Base-by-base conservation (phyloP, 1,139 yeast species). In the Kurtzmaniella quercitrusa region DNA sequence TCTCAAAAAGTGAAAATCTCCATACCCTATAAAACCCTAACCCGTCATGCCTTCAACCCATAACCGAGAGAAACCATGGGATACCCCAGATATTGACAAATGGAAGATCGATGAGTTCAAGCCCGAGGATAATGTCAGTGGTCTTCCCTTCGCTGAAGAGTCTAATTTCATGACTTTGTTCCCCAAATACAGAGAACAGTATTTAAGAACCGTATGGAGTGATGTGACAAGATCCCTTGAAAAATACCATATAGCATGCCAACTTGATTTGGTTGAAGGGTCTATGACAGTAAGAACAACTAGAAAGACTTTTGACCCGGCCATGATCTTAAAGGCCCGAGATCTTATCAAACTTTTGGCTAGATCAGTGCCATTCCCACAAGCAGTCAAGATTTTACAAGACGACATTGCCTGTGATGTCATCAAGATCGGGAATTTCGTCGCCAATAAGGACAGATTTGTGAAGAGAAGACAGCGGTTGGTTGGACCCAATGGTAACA, bases 51-150 rank as follows among this genome's bases (percentile, higher is more conserved):
- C 86, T 29, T 89, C 96, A 3, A 86, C 95, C 45, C 93, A 91
- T 64, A 87, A 91, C 63, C 85, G 82, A 61, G 98, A 91, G 57
- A 93, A 93, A 65, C 98, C 98, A 44, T 91, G 98, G 98, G 98
- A 93, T 61, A 90, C 96, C 12, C 89, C 87, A 23, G 97, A 90
- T 56, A 84, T 93, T 50, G 96, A 93, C 60, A 91, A 93, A 63
- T 93, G 99, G 99, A 72, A 77, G 51, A 73, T 83, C 38, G 96
- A 90, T 34, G 95, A 90, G 49, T 93, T 93, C 71, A 85, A 77
- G 55, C 90, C 90, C 1, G 97, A 89, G 57, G 95, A 93, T 60
- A 88, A 90, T 59, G 81, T 79, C 3, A 79, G 91, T 9, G 97
- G 97, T 0, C 76, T 77, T 44, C 85, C 96, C 37, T 93, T 93